Conservation (phyloP, 139 green algal species). For the Micractinium sp. region DNA sequence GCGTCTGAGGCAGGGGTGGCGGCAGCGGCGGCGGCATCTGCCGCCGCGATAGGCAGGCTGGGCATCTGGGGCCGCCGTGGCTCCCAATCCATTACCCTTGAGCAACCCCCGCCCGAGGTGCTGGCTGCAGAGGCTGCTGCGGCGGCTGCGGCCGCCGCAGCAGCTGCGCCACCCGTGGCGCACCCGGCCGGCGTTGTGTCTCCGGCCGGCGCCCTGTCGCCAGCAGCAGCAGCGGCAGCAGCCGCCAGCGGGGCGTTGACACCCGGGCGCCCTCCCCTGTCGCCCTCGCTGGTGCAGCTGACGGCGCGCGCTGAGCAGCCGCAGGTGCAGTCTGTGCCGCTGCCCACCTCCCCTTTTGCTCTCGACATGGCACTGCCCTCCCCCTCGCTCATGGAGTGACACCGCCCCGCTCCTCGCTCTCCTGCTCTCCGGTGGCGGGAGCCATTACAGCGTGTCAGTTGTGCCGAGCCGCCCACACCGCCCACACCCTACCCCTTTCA, state of each 20-base stretch:
- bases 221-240: not conserved
- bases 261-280: not conserved
- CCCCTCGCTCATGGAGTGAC: not conserved
- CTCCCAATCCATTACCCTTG: slow-evolving; percentile 1
- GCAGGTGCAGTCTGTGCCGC: slow-evolving; percentile 1
- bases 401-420: not conserved
- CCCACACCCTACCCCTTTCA: not conserved
- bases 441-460: not conserved
- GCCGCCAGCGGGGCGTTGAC: not conserved
- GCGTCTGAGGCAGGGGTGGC: not conserved
- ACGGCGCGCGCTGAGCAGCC: not conserved
- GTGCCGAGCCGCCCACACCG: not conserved
- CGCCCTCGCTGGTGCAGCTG: not conserved
- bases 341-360: not conserved
- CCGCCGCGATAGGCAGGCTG: not conserved
- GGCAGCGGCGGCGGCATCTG: not conserved
- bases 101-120: slow-evolving; percentile 17
- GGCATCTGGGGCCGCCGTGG: slow-evolving; percentile 2
- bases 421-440: not conserved
- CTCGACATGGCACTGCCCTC: not conserved
- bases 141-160: not conserved
- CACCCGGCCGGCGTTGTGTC: not conserved
- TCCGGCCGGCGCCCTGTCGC: not conserved
- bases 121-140: not conserved
- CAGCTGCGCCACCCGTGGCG: not conserved